Percentiles rank a stretch among this genome's conserved stretches.
Conservation (phyloP, 2,329 filamentous ascomycete species). For the Talaromyces islandicus region DNA sequence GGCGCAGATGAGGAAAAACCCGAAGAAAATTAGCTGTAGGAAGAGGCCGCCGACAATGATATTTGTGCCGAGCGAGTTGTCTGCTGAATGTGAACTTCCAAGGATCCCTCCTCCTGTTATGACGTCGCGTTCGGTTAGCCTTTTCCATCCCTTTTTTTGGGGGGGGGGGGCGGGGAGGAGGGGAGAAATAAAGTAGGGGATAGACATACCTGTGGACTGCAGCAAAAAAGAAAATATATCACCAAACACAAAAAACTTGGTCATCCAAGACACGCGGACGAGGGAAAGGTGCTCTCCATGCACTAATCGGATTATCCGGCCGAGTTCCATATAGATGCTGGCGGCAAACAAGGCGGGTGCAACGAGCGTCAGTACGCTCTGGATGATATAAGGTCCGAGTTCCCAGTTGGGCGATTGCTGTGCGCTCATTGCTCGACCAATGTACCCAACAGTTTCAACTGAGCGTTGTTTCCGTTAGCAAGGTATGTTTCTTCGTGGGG, state of each 20-base stretch:
- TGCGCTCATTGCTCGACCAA: not conserved
- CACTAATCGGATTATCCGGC: constrained; percentile 24
- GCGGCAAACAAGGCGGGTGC: constrained; percentile 33
- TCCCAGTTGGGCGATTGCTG: not conserved
- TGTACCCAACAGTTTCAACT: constrained; percentile 1
- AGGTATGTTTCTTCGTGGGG: not conserved
- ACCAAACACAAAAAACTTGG: constrained; percentile 27
- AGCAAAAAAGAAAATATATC: constrained; percentile 28
- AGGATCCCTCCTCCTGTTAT: not conserved
- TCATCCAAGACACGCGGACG: constrained; percentile 23
- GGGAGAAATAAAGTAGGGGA: not conserved
- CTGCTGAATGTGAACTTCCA: not conserved
- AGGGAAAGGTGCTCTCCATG: constrained; percentile 22
- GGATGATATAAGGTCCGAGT: constrained; percentile 20
- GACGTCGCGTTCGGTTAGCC: not conserved
- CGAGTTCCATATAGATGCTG: constrained; percentile 29
- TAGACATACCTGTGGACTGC: constrained; percentile 19
- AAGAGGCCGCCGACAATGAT: constrained; percentile 25
- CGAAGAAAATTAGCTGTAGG: constrained; percentile 25
- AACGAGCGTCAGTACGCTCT: constrained; percentile 24
- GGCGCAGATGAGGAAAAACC: constrained; percentile 21
- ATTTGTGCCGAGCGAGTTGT: constrained; percentile 13
- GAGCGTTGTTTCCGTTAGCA: not conserved
- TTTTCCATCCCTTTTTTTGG: not conserved
- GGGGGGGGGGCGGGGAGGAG: too few species aligned